These are phyloP conservation scores for Cutaneotrichosporon sp. DNA, from an alignment of 1,284 basidiomycete species.

Conservation along the genomic window DNA sequence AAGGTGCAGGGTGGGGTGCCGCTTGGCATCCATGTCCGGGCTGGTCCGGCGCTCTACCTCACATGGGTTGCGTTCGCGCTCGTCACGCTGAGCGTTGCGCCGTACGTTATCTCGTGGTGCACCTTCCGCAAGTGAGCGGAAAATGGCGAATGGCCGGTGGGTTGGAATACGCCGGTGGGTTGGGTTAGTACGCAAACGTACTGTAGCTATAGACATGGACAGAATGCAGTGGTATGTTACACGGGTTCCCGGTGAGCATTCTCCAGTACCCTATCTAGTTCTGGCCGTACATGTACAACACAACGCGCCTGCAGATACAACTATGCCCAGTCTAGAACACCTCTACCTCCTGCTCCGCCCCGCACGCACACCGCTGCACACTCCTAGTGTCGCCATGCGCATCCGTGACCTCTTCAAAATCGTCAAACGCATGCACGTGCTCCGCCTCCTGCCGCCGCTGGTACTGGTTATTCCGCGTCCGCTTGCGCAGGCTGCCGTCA, in stretches of 20 bases:
- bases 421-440: slow-evolving; percentile 76
- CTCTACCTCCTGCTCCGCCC: slow-evolving; percentile 80
- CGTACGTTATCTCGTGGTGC: slow-evolving; percentile 46
- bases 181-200: neutral
- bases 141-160: too few relatives aligned
- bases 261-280: too few relatives aligned
- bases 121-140: slow-evolving; percentile 30
- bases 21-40: slow-evolving; percentile 37
- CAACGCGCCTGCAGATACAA: too few relatives aligned
- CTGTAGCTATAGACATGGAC: neutral
- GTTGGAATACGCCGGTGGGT: neutral
- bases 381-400: slow-evolving; percentile 44
- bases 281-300: too few relatives aligned
- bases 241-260: too few relatives aligned
- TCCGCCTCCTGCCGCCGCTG: slow-evolving; percentile 78
- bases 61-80: slow-evolving; percentile 48
- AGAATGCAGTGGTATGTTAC: too few relatives aligned
- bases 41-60: slow-evolving; percentile 42
- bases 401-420: slow-evolving; percentile 54
- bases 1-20: slow-evolving; percentile 29
- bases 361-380: slow-evolving; percentile 75
- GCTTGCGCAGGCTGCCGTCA: slow-evolving; percentile 57
- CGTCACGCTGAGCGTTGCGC: slow-evolving; percentile 39
- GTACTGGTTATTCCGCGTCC: slow-evolving; percentile 84
- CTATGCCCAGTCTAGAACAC: slow-evolving; percentile 65